Evolutionary conservation across 2,329 filamentous ascomycete genomes (phyloP).

Genomic region (Neocatenulostroma microsporum): DNA sequence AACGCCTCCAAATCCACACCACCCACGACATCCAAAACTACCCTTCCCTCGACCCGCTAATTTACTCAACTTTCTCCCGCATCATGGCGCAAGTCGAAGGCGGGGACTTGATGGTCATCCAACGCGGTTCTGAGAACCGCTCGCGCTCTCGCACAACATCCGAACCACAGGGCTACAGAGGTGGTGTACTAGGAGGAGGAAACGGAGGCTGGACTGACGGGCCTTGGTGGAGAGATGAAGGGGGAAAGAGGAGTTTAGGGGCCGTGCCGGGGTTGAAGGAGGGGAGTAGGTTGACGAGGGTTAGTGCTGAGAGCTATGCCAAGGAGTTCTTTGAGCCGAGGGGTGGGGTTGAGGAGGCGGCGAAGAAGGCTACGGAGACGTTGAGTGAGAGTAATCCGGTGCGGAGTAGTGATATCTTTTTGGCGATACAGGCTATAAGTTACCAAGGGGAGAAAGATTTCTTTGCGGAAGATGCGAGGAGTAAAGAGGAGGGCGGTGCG

Average conservation of each 20-base stretch:
- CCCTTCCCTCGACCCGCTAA: constrained; percentile 84
- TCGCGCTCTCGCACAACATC: constrained; percentile 51
- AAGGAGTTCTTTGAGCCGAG: constrained; percentile 70
- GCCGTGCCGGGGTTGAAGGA: constrained; percentile 72
- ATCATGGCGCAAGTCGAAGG: constrained; percentile 99
- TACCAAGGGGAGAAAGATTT: constrained; percentile 57
- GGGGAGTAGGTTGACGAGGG: constrained; percentile 84
- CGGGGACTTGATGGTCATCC: constrained; percentile 86
- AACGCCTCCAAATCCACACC: constrained; percentile 93
- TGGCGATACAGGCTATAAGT: constrained; percentile 82
- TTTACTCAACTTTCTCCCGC: constrained; percentile 83
- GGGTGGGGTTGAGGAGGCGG: constrained; percentile 74
- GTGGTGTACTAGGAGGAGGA: constrained; percentile 33
- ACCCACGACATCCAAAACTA: constrained; percentile 94
- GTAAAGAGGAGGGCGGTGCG: constrained; percentile 7
- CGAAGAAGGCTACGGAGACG: constrained; percentile 68
- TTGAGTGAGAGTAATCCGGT: constrained; percentile 82
- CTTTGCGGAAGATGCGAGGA: constrained; percentile 50
- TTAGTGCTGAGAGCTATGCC: constrained; percentile 80
- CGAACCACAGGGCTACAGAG: constrained; percentile 48
- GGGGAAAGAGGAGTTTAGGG: constrained; percentile 63
- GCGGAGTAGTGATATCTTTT: constrained; percentile 86
- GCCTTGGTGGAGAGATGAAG: constrained; percentile 79
- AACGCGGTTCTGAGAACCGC: constrained; percentile 82
- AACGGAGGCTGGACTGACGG: constrained; percentile 79